These are phyloP conservation scores for Cladosporium sp. DNA, from an alignment of 2,329 filamentous ascomycete species.

Conservation along the genomic window DNA sequence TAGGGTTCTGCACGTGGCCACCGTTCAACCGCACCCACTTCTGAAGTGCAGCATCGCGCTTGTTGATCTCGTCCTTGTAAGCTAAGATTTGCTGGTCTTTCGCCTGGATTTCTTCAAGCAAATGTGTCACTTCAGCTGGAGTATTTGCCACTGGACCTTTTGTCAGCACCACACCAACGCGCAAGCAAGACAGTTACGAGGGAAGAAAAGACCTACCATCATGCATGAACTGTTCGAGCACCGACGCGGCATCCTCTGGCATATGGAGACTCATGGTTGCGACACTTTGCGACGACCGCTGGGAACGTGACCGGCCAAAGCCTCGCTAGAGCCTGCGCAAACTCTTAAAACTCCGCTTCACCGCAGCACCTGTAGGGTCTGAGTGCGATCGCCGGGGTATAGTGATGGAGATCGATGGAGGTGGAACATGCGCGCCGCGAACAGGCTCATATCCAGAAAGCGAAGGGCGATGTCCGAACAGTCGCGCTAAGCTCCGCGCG, in stretches of 20 bases:
- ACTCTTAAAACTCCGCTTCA: too few relatives aligned
- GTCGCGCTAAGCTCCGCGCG: neutral
- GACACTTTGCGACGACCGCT: neutral
- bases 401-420: neutral
- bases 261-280: constrained; percentile 33
- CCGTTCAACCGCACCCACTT: constrained; percentile 75
- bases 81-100: constrained; percentile 70
- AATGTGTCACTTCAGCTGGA: constrained; percentile 73
- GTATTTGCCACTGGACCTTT: constrained; percentile 59
- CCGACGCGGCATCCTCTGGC: constrained; percentile 58
- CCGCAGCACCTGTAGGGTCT: too few relatives aligned
- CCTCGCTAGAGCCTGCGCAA: too few relatives aligned
- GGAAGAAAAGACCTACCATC: constrained; percentile 43
- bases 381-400: too few relatives aligned
- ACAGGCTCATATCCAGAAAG: neutral
- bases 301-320: neutral
- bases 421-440: neutral
- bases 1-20: constrained; percentile 66
- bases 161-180: neutral
- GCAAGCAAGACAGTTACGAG: neutral
- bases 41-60: constrained; percentile 68
- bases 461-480: neutral
- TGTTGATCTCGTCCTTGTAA: constrained; percentile 61
- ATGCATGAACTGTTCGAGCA: constrained; percentile 73
- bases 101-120: constrained; percentile 75